Conservation (phyloP, 306 rosid species). For the Sesbania bispinosa region DNA sequence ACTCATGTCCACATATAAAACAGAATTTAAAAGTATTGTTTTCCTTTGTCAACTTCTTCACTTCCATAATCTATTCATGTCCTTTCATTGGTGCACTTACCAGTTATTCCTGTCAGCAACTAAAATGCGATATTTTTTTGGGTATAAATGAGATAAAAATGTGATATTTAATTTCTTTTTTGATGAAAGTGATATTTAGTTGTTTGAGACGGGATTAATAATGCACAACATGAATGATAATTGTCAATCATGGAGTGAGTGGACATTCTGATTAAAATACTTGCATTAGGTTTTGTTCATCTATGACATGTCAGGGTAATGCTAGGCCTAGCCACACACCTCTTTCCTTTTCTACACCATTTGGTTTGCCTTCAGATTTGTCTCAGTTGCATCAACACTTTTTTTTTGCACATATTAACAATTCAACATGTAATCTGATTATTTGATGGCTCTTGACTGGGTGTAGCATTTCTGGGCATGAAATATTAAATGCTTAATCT, state of each 20-base stretch:
- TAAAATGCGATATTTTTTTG: not conserved
- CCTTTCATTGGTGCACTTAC: not conserved
- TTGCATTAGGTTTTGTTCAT: conserved; percentile 10
- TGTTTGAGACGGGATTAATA: not conserved
- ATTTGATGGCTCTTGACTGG: not conserved
- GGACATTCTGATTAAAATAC: not conserved
- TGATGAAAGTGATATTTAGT: not conserved
- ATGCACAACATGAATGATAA: not conserved
- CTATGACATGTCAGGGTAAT: not conserved
- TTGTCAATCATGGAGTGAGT: not conserved
- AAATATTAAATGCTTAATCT: conserved; percentile 17
- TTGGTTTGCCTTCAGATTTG: not conserved
- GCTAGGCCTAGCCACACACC: not conserved
- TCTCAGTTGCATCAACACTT: not conserved
- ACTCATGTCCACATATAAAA: too few species aligned
- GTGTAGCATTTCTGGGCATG: conserved; percentile 16
- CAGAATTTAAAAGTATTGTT: too few species aligned
- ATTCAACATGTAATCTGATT: conserved; percentile 1
- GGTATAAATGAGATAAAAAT: not conserved
- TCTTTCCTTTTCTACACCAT: not conserved
- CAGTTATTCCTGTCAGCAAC: too few species aligned
- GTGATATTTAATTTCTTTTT: too few species aligned
- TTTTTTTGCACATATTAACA: not conserved
- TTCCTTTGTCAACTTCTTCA: not conserved
- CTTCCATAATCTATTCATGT: not conserved